Base-by-base conservation (phyloP, 106 monocot genomes). In the Platanthera zijinensis region DNA sequence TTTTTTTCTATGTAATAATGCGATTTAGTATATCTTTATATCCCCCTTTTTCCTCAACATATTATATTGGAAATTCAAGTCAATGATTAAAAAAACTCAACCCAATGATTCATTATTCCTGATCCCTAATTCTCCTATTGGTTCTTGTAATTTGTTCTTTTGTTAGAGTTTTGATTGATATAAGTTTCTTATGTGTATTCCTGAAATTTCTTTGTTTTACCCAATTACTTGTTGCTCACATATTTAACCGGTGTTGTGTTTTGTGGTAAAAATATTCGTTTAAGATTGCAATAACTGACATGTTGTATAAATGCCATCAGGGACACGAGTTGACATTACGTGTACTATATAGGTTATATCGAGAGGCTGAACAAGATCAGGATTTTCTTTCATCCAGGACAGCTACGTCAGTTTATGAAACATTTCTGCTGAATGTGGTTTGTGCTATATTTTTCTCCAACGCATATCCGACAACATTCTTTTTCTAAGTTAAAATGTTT, bases 301-400 rank as follows among this genome's bases (percentile, higher is more conserved):
- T 10, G 5, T 71, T 18, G 78, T 77, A 78, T 77, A 52, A 67
- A 50, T 87, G 76, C 72, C 62, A 80, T 86, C 89, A 97, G 97
- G 97, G 97, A 51, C 93, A 91, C 52, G 97, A 97, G 86, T 91
- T 97, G 87, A 89, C 91, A 72, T 78, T 97, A 67, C 87, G 80
- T 86, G 85, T 97, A 56, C 83, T 97, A 66, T 94, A 91, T 82
- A 87, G 94, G 81, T 86, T 97, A 79, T 97, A 87, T 85, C 81
- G 85, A 69, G 97, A 91, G 61, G 75, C 87, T 9, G 97, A 97
- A 76, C 97, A 97, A 75, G 93, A 97, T 78, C 91, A 97, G 69
- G 89, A 94, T 78, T 97, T 97, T 70, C 88, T 97, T 87, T 89
- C 89, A 64, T 91, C 97, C 10, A 86, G 90, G 76, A 94, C 97